These are phyloP conservation scores for Conringia planisiliqua DNA, from an alignment of 345 rosid species.

Conservation along the genomic window DNA sequence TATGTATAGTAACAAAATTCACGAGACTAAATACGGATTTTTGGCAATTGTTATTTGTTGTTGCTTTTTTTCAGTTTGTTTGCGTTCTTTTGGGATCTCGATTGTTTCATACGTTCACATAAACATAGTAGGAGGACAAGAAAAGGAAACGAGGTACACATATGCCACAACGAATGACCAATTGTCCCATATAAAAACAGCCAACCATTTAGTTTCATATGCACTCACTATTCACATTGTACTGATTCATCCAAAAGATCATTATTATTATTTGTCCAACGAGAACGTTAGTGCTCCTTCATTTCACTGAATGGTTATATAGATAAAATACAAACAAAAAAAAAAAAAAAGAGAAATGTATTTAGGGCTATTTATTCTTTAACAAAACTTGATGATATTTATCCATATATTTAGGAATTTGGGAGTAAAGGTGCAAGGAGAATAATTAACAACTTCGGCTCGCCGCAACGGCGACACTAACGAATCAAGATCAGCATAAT, in stretches of 20 bases:
- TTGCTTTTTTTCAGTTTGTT: neutral
- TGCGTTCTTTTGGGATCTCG: neutral
- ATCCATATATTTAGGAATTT: neutral
- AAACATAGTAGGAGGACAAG: neutral
- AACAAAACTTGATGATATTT: neutral
- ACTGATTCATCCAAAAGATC: neutral
- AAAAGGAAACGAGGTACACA: slow-evolving; percentile 1
- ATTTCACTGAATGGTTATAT: neutral
- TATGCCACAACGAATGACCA: neutral
- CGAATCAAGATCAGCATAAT: neutral
- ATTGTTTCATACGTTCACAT: neutral
- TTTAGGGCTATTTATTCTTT: neutral
- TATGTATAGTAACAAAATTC: neutral
- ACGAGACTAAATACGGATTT: neutral
- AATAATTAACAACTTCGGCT: slow-evolving; percentile 8
- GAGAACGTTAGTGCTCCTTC: neutral
- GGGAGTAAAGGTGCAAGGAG: neutral
- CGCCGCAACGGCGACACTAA: neutral
- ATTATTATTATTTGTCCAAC: neutral
- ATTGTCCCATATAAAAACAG: neutral
- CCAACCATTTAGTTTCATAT: neutral
- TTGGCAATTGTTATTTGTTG: neutral
- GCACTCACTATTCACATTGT: slow-evolving; percentile 12
- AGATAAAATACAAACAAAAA: neutral
- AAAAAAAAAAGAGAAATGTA: neutral